A percentile compares a stretch with the other conserved stretches of the same genome.
Evolutionary conservation across 208 protist species (phyloP).

Genomic region (Trypanosoma brucei): DNA sequence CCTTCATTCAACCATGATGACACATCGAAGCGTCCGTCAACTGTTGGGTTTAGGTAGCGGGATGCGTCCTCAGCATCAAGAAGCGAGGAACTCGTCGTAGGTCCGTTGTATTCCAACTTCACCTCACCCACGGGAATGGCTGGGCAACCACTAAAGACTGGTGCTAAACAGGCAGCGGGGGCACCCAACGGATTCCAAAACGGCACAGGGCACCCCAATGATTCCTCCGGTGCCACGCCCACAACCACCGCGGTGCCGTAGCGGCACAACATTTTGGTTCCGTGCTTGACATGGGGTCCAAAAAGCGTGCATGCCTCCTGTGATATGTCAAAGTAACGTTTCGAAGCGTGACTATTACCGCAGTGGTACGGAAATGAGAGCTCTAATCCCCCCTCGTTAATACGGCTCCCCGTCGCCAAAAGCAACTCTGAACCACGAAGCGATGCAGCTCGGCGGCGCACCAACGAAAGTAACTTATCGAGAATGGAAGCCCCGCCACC

Average conservation of each 20-base stretch:
- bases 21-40: slow-evolving; percentile 35
- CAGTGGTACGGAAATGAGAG: slow-evolving; percentile 82
- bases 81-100: slow-evolving; percentile 36
- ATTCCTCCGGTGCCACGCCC: slow-evolving; percentile 34
- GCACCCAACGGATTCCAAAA: slow-evolving; percentile 76
- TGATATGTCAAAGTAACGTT: slow-evolving; percentile 74
- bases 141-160: slow-evolving; percentile 50
- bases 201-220: slow-evolving; percentile 30
- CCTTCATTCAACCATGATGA: slow-evolving; percentile 68
- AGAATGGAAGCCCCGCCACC: slow-evolving; percentile 23
- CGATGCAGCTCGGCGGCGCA: slow-evolving; percentile 48
- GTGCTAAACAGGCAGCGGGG: slow-evolving; percentile 62
- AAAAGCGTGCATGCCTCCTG: slow-evolving; percentile 34
- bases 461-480: slow-evolving; percentile 41
- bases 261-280: slow-evolving; percentile 67
- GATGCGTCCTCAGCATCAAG: slow-evolving; percentile 41
- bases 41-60: slow-evolving; percentile 58
- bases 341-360: slow-evolving; percentile 55
- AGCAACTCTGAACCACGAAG: slow-evolving; percentile 41
- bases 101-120: slow-evolving; percentile 72
- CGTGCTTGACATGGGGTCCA: slow-evolving; percentile 37
- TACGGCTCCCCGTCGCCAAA: slow-evolving; percentile 32
- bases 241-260: slow-evolving; percentile 73
- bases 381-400: slow-evolving; percentile 43
- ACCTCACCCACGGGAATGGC: slow-evolving; percentile 48